A percentile compares a stretch with the other conserved stretches of the same genome.
Conservation (phyloP, 345 rosid species). For the Eucalyptus curtisii region DNA sequence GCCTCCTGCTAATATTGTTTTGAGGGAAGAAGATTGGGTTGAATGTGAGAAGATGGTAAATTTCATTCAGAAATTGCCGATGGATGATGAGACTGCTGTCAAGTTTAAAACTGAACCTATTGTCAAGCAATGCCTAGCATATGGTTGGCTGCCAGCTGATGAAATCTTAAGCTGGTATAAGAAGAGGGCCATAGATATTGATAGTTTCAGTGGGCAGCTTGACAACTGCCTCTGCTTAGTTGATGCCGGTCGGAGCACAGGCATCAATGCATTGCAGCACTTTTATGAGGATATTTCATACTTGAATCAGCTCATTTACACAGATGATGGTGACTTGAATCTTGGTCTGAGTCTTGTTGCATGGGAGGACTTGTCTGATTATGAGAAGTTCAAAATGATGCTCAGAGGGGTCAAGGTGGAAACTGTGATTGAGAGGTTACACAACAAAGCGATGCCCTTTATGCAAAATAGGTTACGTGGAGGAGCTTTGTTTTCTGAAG, state of each 20-base stretch:
- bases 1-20: conserved; percentile 47
- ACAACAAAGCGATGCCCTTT: conserved; percentile 64
- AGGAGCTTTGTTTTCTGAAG: conserved; percentile 2
- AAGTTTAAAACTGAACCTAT: conserved; percentile 71
- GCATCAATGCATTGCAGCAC: conserved; percentile 53
- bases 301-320: conserved; percentile 69
- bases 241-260: conserved; percentile 69
- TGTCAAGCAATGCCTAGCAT: conserved; percentile 41
- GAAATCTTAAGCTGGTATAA: conserved; percentile 75
- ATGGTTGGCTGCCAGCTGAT: conserved; percentile 60
- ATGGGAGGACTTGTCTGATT: conserved; percentile 82
- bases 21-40: conserved; percentile 98
- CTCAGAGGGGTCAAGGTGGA: conserved; percentile 57
- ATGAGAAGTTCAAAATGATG: conserved; percentile 72
- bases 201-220: conserved; percentile 77
- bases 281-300: conserved; percentile 64
- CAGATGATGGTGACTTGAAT: conserved; percentile 36
- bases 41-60: conserved; percentile 73
- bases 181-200: conserved; percentile 82
- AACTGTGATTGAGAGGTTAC: conserved; percentile 48
- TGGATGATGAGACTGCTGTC: conserved; percentile 22
- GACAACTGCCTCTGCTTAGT: conserved; percentile 73
- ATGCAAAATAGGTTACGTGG: conserved; percentile 35
- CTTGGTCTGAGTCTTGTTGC: conserved; percentile 47
- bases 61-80: conserved; percentile 46